Base-by-base conservation (phyloP, 1,284 basidiomycete species). In the Farysia itapuensis region DNA sequence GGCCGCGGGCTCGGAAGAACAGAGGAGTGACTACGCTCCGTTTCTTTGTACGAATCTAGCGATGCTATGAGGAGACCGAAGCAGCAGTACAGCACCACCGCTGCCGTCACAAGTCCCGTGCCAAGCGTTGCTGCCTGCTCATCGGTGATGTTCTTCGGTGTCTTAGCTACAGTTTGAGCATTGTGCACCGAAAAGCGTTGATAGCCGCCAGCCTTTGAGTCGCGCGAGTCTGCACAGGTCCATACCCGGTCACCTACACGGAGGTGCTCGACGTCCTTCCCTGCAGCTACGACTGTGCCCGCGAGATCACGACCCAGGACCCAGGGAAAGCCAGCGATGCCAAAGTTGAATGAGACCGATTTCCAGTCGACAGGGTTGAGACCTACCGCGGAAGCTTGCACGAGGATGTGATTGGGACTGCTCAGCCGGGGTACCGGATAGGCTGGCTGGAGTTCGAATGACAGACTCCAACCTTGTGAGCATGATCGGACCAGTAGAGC, bases 251-350 rank as follows among this genome's bases (percentile, higher is more conserved):
- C 78, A 8, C 80, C 80, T 22, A 77, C 73, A 63, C 80, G 77
- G 20, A 76, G 70, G 26, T 43, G 36, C 1, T 56, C 75, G 49
- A 80, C 79, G 35, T 76, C 73, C 13, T 54, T 49, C 8, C 81
- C 81, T 30, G 79, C 77, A 42, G 78, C 75, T 20, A 79, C 78
- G 43, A 82, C 78, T 14, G 72, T 74, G 5, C 80, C 81, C 15
- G 78, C 70, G 44, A 80, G 77, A 47, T 81, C 79, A 63, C 81
- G 79, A n/a, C 80, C 80, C 0, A 79, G 74, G 18, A 80, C 77
- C 67, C 67, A 70, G n/a, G 70, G 70, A 4, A 56, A 56, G 2
- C 50, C 45, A 5, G 54, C 54, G 33, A 70, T 70, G 28, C 70
- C 70, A 58, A 72, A 72, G 34, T 60, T 57, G 52, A 48, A 72